Conservation (phyloP, 164 flowering plant genomes). For the Nymphaea thermarum region DNA sequence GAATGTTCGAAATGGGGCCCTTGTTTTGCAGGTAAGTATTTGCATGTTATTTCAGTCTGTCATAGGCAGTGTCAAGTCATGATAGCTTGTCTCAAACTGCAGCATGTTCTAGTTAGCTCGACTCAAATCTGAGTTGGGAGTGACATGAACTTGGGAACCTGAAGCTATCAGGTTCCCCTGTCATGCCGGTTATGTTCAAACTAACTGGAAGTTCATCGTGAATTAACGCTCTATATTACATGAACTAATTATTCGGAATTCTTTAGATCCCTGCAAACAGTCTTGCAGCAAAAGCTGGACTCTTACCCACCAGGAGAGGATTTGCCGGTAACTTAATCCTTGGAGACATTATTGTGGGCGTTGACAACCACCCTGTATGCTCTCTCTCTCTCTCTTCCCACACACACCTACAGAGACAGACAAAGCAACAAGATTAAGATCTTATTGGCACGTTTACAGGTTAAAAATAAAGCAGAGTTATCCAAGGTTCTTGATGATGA, state of each 20-base stretch:
- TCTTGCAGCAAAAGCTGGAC: constrained; percentile 74
- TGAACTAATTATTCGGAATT: too few relatives aligned
- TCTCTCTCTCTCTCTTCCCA: background rate
- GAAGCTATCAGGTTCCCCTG: too few relatives aligned
- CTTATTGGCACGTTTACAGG: constrained; percentile 25
- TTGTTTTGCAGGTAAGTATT: constrained; percentile 52
- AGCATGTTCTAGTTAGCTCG: too few relatives aligned
- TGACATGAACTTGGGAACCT: too few relatives aligned
- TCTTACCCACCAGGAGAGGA: constrained; percentile 73
- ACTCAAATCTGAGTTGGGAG: too few relatives aligned
- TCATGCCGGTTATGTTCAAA: too few relatives aligned
- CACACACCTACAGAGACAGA: too few relatives aligned
- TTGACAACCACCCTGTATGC: constrained; percentile 67
- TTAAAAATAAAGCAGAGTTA: constrained; percentile 63
- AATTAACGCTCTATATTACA: too few relatives aligned
- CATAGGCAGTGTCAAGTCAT: too few relatives aligned
- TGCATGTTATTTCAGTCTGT: too few relatives aligned
- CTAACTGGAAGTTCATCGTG: too few relatives aligned
- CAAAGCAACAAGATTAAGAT: background rate
- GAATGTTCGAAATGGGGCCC: constrained; percentile 88
- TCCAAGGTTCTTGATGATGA: constrained; percentile 65
- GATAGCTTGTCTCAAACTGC: too few relatives aligned
- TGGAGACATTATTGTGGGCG: constrained; percentile 75
- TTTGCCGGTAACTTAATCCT: constrained; percentile 84
- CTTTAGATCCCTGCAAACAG: constrained; percentile 67